Base-by-base conservation (phyloP, 2,329 filamentous ascomycete genomes). In the Macrophomina pseudophaseolina region DNA sequence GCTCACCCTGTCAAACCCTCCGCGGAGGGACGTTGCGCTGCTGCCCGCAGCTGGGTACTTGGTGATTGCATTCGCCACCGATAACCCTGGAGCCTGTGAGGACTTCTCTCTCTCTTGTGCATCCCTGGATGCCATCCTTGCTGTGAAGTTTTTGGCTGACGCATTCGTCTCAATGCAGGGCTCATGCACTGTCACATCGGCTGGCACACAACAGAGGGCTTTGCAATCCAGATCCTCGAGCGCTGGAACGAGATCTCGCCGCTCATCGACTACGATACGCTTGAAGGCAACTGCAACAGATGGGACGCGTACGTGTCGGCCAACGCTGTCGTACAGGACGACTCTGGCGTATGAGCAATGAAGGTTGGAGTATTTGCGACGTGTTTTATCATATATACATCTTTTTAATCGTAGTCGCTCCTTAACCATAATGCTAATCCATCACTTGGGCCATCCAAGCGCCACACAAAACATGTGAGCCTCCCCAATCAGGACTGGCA, bases 141-240 rank as follows among this genome's bases (percentile, higher is more conserved):
- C 40, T 35, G 52, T 48, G 5, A n/a, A 18, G 42, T 59, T 44
- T 9, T 42, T 32, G 38, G 51, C 52, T 42, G 18, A 44, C 8
- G 14, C 51, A 40, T 42, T 40, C 53, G 9, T 46, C n/a, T 60
- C 35, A 11, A 38, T 32, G 23, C 18, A 44, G 40, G 49, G 58
- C 51, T 64, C 8, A 64, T 60, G 54, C 64, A 66, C n/a, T 66
- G 54, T 38, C 64, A 62, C 35, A 66, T 66, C 23, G 64, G 64
- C 33, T 66, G 64, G 73, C 76, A 78, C 64, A 75, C 74, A 0
- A 70, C 70, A 3, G 74, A 78, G 56, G 76, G 76, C 1, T 79
- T 90, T n/a, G 81, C 79, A 4, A 75, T 86, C 35, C 83, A 87
- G 72, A 85, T 87, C 70, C 69, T 87, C 8, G 86, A 84, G 71